Evolutionary conservation across 106 monocot genomes (phyloP).

Genomic region (Hemerocallis citrina): DNA sequence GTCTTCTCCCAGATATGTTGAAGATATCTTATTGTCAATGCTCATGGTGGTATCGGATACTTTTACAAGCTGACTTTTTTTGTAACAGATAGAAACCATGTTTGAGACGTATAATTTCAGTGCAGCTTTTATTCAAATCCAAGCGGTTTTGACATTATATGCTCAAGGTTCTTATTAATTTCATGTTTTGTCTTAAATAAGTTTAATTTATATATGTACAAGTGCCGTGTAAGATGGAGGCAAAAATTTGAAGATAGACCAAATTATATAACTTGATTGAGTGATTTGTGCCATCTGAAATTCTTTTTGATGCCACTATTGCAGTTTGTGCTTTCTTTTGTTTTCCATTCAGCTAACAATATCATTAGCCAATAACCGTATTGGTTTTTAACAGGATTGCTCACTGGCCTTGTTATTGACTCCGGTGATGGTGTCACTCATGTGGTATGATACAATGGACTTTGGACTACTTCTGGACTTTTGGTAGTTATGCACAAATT

Average conservation of each 20-base stretch:
- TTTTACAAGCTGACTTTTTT: conserved; percentile 4
- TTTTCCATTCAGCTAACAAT: not conserved
- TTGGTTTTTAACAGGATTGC: conserved; percentile 45
- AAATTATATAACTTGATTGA: not conserved
- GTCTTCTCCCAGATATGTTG: not conserved
- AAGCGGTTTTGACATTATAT: conserved; percentile 94
- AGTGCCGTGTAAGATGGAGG: too few relatives aligned
- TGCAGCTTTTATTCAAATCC: conserved; percentile 89
- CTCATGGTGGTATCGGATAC: too few relatives aligned
- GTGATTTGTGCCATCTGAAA: not conserved
- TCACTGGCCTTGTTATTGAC: conserved; percentile 97
- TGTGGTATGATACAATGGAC: conserved; percentile 88
- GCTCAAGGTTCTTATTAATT: conserved; percentile 70
- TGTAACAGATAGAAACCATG: conserved; percentile 89
- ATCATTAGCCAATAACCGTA: not conserved
- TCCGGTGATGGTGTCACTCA: conserved; percentile 99
- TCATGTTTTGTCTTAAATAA: not conserved
- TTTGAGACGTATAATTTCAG: conserved; percentile 93
- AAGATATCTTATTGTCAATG: not conserved
- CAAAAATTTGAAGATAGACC: not conserved
- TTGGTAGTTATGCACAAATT: conserved; percentile 1
- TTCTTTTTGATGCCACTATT: not conserved
- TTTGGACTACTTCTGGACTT: not conserved
- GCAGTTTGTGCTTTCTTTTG: not conserved
- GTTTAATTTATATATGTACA: not conserved